Evolutionary conservation across 2,329 filamentous ascomycete genomes (phyloP), one percentile per base, ranked within the genome.

Genomic region (Biscogniauxia marginata): DNA sequence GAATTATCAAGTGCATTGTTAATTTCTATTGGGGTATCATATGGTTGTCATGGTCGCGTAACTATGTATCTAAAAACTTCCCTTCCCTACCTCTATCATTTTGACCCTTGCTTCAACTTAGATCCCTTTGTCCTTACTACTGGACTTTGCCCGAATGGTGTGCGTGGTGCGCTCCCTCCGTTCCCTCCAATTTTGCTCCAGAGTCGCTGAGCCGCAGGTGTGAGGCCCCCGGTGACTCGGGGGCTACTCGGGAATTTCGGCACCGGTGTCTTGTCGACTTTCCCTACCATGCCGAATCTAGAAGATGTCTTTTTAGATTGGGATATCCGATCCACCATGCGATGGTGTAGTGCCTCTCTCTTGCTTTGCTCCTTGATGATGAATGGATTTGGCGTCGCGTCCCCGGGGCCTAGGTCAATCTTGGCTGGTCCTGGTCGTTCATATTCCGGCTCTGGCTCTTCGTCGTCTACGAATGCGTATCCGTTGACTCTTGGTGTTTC

Each of bases 401-500:
- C 81, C 13, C 82, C 80, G 8, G 81, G 76, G 1, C 85, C 82
- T 7, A 89, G 75, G 53, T 86, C 74, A 66, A 88, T 79, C 59
- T 76, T 61, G n/a, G 77, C 74, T 47, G 70, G 59, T 7, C 71
- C 66, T 1, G 68, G 64, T 16, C 77, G 64, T 50, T 79, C 78
- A 52, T 79, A 67, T 16, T 80, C 80, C 1, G 83, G 65, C 18
- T 79, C 80, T 0, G 84, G 82, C 44, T 83, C 80, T 49, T 89
- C 89, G 55, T 96, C 91, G 64, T 96, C 92, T 34, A 99, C 93
- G 73, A 96, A 98, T 0, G 91, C 84, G 71, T 97, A 99, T 1
- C 95, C 95, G 61, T 96, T 96, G 0, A 98, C 90, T 2, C 91
- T 83, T 0, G 93, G 95, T 0, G 93, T 98, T 72, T 96, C 92